These are phyloP conservation scores for Phytophthora rubi DNA, from an alignment of 352 stramenopile species.

Conservation along the genomic window DNA sequence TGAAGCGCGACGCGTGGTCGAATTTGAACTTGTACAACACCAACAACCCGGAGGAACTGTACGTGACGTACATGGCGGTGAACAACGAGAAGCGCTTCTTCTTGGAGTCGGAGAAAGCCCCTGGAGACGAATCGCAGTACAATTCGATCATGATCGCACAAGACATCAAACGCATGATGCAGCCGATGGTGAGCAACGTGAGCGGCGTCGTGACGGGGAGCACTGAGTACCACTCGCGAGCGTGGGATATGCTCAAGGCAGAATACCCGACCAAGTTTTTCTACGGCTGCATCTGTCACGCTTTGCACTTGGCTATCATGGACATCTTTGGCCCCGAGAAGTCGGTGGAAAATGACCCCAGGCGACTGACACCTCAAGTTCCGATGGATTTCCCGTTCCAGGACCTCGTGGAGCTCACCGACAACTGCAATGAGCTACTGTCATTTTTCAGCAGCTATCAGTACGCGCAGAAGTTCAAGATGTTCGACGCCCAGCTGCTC, in stretches of 20 bases:
- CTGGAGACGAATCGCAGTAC: constrained; percentile 60
- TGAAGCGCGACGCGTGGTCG: constrained; percentile 84
- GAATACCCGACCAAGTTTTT: constrained; percentile 90
- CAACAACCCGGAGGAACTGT: constrained; percentile 68
- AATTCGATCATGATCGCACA: constrained; percentile 85
- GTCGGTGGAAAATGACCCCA: constrained; percentile 70
- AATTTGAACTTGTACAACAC: constrained; percentile 82
- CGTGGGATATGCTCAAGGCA: constrained; percentile 85
- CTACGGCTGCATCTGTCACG: constrained; percentile 85
- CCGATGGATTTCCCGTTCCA: constrained; percentile 84
- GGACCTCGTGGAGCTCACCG: constrained; percentile 79
- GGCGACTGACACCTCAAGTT: constrained; percentile 65
- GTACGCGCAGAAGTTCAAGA: constrained; percentile 75
- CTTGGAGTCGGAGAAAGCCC: constrained; percentile 76
- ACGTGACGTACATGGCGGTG: constrained; percentile 84
- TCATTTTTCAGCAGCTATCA: constrained; percentile 87
- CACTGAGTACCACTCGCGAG: constrained; percentile 74
- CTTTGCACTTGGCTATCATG: constrained; percentile 81
- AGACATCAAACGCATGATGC: constrained; percentile 86
- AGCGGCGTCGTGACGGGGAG: constrained; percentile 80
- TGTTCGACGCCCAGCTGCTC: constrained; percentile 73
- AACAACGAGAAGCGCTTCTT: constrained; percentile 84
- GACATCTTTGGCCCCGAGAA: constrained; percentile 84
- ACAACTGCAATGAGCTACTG: constrained; percentile 74
- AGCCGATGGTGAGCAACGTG: constrained; percentile 67